Base-by-base conservation (phyloP, 208 protist species). In the Trypanosoma boissoni region DNA sequence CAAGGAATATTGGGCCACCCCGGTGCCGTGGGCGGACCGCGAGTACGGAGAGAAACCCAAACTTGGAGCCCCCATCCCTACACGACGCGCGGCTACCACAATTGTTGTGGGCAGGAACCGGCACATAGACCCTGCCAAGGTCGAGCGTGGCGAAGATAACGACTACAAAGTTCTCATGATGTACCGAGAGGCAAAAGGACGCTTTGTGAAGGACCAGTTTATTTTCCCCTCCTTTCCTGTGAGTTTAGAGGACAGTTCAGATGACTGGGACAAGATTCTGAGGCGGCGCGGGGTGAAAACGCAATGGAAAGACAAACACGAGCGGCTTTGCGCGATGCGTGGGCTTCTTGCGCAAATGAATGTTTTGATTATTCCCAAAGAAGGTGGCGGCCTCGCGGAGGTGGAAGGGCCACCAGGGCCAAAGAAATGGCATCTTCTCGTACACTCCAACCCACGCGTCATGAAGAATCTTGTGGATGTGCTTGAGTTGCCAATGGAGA, bases 131-230 rank as follows among this genome's bases (percentile, higher is more conserved):
- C 53, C 56, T 0, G 75, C 53, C 27, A 73, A 66, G 41, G 73
- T 94, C 7, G 73, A 80, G 58, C 41, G 59, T 10, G 84, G 88
- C 48, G 88, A 81, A 54, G 88, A 94, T 58, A 94, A 91, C 45
- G 88, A 94, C 52, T 94, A 94, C 70, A 94, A 94, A 74, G 76
- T 94, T 27, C 68, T 94, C 0, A 88, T 94, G 81, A 81, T 92
- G 72, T 94, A 60, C 49, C 88, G 88, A 23, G 80, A 94, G 58
- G 64, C 63, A 3, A 87, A 85, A 44, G 68, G 74, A 41, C 83
- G 83, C 29, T 87, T 79, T 46, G 43, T 81, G 48, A 80, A 84
- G 60, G 84, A 94, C 43, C 88, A 94, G 76, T 92, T 94, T 45
- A 66, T 92, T 48, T 74, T 94, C 9, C 82, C 88, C 3, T 86